phyloP scores from a whole-genome alignment of 352 stramenopile genomes.

The Hyaloperonospora brassicae region DNA sequence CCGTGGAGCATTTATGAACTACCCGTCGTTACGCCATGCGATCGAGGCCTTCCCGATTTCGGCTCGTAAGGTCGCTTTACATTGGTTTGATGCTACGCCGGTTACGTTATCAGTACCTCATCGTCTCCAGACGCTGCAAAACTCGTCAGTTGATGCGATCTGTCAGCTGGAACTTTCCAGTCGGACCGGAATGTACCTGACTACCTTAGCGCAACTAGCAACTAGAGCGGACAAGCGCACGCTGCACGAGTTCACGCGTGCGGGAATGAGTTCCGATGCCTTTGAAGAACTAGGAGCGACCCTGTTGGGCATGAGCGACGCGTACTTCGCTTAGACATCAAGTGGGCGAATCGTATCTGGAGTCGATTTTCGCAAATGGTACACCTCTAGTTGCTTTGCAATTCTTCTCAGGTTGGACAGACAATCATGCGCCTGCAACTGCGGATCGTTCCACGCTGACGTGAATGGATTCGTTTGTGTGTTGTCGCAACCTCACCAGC shows the following conservation, averaged over 20 bases:
- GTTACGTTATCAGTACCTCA: slow-evolving; percentile 17
- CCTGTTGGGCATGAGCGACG: slow-evolving; percentile 36
- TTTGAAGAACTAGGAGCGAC: slow-evolving; percentile 46
- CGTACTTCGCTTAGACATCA: slow-evolving; percentile 30
- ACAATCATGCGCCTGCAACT: no score
- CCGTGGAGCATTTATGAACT: slow-evolving; percentile 33
- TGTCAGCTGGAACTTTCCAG: slow-evolving; percentile 42
- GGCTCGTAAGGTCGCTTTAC: slow-evolving; percentile 24
- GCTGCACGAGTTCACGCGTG: slow-evolving; percentile 63
- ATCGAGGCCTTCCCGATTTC: slow-evolving; percentile 27
- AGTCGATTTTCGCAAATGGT: no score
- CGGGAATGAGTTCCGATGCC: slow-evolving; percentile 66
- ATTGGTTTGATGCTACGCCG: slow-evolving; percentile 32
- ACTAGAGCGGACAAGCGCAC: slow-evolving; percentile 46
- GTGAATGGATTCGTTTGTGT: no score
- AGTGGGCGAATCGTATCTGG: no score
- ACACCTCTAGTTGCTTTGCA: no score
- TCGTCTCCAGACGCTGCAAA: slow-evolving; percentile 22
- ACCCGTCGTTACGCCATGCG: slow-evolving; percentile 15
- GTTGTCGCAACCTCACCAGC: no score
- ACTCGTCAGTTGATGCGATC: slow-evolving; percentile 29
- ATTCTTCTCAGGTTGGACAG: no score
- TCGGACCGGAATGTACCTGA: slow-evolving; percentile 39
- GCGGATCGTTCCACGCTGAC: no score
- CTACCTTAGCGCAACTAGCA: slow-evolving; percentile 26